Conservation (phyloP, 1,284 basidiomycete genomes). For the Cryptococcus sp. region DNA sequence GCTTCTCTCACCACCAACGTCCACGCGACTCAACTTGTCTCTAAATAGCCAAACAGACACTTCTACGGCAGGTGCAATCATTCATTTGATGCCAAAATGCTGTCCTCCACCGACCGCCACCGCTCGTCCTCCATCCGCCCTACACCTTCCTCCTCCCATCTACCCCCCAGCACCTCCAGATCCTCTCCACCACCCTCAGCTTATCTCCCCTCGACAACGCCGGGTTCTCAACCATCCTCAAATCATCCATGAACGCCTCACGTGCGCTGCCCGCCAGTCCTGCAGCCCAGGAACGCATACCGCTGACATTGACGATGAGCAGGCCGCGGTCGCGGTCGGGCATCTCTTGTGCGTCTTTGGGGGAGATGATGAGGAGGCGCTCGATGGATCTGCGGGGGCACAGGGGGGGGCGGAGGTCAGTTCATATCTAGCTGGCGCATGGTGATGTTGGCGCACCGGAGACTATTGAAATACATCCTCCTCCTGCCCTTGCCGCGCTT, state of each 20-base stretch:
- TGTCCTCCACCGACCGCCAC: background rate
- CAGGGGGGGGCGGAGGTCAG: background rate
- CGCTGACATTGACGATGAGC: constrained; percentile 51
- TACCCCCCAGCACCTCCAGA: constrained; percentile 83
- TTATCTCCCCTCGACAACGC: constrained; percentile 64
- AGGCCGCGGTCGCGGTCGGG: constrained; percentile 51
- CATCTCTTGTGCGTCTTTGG: constrained; percentile 43
- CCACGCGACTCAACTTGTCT: no score
- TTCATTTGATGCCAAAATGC: no score
- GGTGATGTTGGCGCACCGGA: no score
- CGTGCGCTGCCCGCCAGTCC: constrained; percentile 30
- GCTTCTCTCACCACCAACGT: no score
- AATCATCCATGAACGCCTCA: constrained; percentile 76
- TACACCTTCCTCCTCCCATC: constrained; percentile 23
- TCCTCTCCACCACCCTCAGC: constrained; percentile 72
- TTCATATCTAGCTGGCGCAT: no score
- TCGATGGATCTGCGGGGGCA: constrained; percentile 62
- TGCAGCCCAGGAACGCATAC: constrained; percentile 48
- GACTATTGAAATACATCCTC: constrained; percentile 49
- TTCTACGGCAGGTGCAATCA: no score
- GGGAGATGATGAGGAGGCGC: constrained; percentile 56
- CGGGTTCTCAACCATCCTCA: constrained; percentile 76
- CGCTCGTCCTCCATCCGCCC: background rate
- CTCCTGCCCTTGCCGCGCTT: constrained; percentile 46
- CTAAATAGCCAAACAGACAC: no score